Percentiles rank a stretch among this genome's conserved stretches.
These are phyloP conservation scores for Hemileccinum impolitum DNA, from an alignment of 768 basidiomycete genomes.

Conservation along the genomic window DNA sequence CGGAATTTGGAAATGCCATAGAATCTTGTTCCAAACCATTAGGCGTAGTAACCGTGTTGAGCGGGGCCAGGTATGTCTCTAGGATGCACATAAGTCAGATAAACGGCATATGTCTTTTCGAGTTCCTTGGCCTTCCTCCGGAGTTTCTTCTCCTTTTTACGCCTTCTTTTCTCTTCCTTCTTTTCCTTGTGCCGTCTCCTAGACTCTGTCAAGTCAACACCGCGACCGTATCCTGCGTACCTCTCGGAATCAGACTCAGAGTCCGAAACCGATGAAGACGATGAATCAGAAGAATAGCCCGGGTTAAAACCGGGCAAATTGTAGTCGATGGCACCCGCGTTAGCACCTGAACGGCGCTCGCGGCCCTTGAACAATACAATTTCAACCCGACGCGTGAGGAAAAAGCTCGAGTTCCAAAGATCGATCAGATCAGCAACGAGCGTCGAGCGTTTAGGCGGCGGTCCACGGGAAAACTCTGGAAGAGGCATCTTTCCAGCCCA, in stretches of 20 bases:
- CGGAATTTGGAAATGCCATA: neutral
- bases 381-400: constrained; percentile 71
- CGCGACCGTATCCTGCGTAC: constrained; percentile 45
- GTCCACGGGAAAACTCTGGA: constrained; percentile 45
- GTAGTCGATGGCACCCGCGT: constrained; percentile 52
- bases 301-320: constrained; percentile 49
- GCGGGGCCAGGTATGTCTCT: constrained; percentile 26
- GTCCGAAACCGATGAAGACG: constrained; percentile 38
- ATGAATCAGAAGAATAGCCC: constrained; percentile 38
- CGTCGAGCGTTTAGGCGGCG: constrained; percentile 52
- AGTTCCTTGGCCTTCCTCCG: constrained; percentile 56
- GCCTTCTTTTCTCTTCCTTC: constrained; percentile 58
- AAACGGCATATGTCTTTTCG: constrained; percentile 62
- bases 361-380: constrained; percentile 77
- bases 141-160: constrained; percentile 61
- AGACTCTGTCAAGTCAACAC: constrained; percentile 46
- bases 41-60: constrained; percentile 28
- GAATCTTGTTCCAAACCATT: neutral
- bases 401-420: constrained; percentile 78
- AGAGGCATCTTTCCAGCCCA: constrained; percentile 79
- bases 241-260: constrained; percentile 42
- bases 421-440: constrained; percentile 72
- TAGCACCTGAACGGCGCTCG: constrained; percentile 69
- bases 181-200: constrained; percentile 52
- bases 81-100: constrained; percentile 49